phyloP scores from a whole-genome alignment of 1,284 basidiomycete species.

The Puccinia coronata region DNA sequence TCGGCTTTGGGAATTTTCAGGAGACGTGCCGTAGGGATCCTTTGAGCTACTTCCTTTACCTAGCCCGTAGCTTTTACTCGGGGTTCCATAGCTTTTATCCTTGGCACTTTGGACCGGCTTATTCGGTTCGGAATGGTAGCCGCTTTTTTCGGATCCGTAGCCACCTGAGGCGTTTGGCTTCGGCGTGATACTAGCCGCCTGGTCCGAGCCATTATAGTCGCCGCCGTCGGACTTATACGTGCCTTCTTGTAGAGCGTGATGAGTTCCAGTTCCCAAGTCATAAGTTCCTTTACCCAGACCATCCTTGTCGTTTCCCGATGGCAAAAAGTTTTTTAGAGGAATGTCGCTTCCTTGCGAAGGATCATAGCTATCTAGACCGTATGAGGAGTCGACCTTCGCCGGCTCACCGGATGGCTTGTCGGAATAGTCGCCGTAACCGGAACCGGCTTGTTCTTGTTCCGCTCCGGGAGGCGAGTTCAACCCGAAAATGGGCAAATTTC shows the following conservation, averaged over 20 bases:
- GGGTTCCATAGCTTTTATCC: not conserved
- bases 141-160: not conserved
- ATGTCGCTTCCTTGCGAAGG: not conserved
- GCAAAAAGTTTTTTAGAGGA: not conserved
- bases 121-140: not conserved
- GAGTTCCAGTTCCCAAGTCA: slow-evolving; percentile 12
- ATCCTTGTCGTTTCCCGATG: not conserved
- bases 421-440: not conserved
- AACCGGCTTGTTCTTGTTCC: not conserved
- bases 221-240: not conserved
- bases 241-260: slow-evolving; percentile 1
- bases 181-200: not conserved
- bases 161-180: not conserved
- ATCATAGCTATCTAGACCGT: slow-evolving; percentile 18
- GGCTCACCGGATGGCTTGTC: not conserved
- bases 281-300: not conserved
- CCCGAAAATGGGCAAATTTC: not conserved
- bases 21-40: not conserved
- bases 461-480: not conserved
- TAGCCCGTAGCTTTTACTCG: not conserved
- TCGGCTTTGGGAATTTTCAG: not conserved
- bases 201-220: not conserved
- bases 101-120: not conserved
- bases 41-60: not conserved
- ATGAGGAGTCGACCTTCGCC: not conserved